A percentile compares a stretch with the other conserved stretches of the same genome.
phyloP scores from a whole-genome alignment of 2,329 filamentous ascomycete species.

The Talaromyces sp. region DNA sequence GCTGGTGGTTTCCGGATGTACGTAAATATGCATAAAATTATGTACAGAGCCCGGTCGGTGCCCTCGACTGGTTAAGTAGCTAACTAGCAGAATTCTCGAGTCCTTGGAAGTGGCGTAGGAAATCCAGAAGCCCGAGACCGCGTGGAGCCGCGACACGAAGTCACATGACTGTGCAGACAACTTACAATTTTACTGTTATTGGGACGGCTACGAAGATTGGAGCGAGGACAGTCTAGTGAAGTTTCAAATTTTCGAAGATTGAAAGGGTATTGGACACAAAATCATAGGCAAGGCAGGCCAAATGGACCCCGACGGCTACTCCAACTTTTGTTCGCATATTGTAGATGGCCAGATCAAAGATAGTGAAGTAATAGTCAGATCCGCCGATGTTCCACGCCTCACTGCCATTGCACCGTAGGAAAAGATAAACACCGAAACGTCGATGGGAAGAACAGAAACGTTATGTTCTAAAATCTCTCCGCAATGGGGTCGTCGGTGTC shows the following conservation, averaged over 20 bases:
- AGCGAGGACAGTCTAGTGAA: background rate
- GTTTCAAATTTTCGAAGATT: conserved; percentile 2
- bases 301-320: background rate
- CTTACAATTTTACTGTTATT: background rate
- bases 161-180: conserved; percentile 21
- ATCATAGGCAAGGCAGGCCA: conserved; percentile 3
- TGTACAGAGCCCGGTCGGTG: conserved; percentile 15
- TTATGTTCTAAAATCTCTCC: background rate
- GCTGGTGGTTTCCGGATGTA: background rate
- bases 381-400: background rate
- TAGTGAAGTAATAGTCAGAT: background rate
- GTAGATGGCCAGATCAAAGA: background rate
- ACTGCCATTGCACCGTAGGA: background rate
- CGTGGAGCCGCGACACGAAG: conserved; percentile 27
- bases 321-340: background rate
- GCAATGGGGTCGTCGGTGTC: background rate
- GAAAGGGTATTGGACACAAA: conserved; percentile 10
- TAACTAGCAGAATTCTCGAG: conserved; percentile 1
- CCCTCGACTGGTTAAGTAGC: background rate
- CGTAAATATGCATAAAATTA: background rate
- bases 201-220: too few relatives aligned
- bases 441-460: background rate
- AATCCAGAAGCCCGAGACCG: conserved; percentile 1
- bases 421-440: background rate
- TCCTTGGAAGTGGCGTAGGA: conserved; percentile 10